These are phyloP conservation scores for Hortaea werneckii DNA, from an alignment of 2,329 filamentous ascomycete genomes.

Conservation along the genomic window DNA sequence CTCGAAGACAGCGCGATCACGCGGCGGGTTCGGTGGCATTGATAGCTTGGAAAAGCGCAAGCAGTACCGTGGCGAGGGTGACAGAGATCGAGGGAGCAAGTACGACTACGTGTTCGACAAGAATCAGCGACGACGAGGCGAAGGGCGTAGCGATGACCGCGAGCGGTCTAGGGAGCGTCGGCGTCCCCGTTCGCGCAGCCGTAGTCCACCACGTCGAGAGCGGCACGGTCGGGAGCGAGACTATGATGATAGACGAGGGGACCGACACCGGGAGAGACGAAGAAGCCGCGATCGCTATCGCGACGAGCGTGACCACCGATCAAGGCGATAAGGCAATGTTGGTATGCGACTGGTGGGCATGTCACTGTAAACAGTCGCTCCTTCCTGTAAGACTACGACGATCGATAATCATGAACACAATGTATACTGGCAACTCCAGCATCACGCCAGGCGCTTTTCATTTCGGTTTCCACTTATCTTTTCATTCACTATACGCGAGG, in stretches of 20 bases:
- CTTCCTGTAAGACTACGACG: no score
- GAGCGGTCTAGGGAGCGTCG: conserved; percentile 7
- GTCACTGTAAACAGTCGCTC: no score
- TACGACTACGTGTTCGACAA: conserved; percentile 79
- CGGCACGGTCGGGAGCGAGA: conserved; percentile 5
- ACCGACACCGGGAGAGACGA: conserved; percentile 3
- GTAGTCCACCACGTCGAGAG: conserved; percentile 4
- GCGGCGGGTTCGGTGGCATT: conserved; percentile 84
- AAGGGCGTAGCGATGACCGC: conserved; percentile 9
- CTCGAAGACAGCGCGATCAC: conserved; percentile 57
- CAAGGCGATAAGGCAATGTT: no score
- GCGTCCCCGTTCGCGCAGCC: conserved; percentile 10
- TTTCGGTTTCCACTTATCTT: no score
- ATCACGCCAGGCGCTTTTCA: no score
- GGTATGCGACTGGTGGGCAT: no score
- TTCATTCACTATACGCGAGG: no score
- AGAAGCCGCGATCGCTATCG: background rate
- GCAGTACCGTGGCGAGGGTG: conserved; percentile 62
- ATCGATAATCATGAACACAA: no score
- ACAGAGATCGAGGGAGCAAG: conserved; percentile 33
- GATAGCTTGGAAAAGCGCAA: conserved; percentile 77
- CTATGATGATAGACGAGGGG: conserved; percentile 3
- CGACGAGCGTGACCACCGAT: background rate
- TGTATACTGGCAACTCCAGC: no score
- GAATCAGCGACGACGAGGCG: conserved; percentile 29